phyloP scores from a whole-genome alignment of 257 asterid genomes.

The Leonotis leonurus region DNA sequence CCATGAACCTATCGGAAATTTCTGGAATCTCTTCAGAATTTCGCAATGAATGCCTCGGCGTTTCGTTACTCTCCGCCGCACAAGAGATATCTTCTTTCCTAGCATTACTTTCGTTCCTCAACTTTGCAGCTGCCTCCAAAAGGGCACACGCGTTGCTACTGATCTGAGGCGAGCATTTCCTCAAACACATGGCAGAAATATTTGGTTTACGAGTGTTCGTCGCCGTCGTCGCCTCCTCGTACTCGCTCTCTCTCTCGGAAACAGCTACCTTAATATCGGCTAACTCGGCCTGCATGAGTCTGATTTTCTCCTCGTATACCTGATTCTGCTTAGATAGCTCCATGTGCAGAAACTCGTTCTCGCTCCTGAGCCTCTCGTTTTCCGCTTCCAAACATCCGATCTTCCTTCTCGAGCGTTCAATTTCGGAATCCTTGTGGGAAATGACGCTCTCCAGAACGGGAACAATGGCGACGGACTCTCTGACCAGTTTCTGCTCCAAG shows the following conservation, averaged over 20 bases:
- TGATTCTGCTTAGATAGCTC: constrained; percentile 54
- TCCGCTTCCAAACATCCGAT: constrained; percentile 74
- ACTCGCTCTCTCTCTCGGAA: constrained; percentile 36
- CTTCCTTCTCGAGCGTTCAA: constrained; percentile 43
- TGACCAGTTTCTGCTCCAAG: constrained; percentile 63
- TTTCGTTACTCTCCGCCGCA: constrained; percentile 28
- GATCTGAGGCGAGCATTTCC: constrained; percentile 40
- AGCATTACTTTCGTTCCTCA: constrained; percentile 26
- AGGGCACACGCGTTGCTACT: background rate
- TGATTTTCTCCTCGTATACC: constrained; percentile 47
- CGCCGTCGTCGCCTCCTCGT: constrained; percentile 26
- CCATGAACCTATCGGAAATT: constrained; percentile 33
- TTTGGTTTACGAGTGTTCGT: constrained; percentile 20
- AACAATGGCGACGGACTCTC: constrained; percentile 63
- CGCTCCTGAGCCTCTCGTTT: constrained; percentile 64
- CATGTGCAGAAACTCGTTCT: constrained; percentile 69
- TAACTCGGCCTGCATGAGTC: constrained; percentile 52
- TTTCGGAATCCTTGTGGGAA: constrained; percentile 46
- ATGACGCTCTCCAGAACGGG: constrained; percentile 72
- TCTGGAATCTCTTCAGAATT: constrained; percentile 53
- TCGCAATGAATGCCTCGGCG: constrained; percentile 32
- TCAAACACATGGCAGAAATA: constrained; percentile 23
- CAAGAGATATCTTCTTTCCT: constrained; percentile 34
- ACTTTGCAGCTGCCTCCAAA: background rate
- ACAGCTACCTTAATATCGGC: constrained; percentile 46